phyloP scores from a whole-genome alignment of 441 rosid species.

The Metrosideros polymorpha region DNA sequence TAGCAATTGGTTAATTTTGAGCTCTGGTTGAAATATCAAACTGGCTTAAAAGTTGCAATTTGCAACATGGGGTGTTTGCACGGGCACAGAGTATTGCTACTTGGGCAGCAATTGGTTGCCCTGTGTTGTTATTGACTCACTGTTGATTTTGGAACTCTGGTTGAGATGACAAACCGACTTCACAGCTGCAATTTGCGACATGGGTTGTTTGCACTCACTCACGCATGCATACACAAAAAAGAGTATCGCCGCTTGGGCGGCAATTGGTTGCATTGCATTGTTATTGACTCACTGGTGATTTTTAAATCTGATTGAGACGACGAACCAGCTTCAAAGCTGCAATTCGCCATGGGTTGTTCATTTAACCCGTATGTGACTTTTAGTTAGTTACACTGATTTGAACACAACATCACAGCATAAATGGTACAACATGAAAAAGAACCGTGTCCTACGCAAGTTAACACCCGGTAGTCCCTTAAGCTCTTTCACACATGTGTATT shows the following conservation, averaged over 20 bases:
- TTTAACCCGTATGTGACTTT: not conserved
- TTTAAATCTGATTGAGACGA: not conserved
- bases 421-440: not conserved
- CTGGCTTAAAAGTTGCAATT: not conserved
- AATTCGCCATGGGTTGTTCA: not conserved
- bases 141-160: not conserved
- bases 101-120: not conserved
- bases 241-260: not conserved
- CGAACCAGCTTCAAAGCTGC: not conserved
- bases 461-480: not conserved
- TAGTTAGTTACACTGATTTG: not conserved
- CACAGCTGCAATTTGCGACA: not conserved
- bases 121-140: not conserved
- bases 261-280: not conserved
- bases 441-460: not conserved
- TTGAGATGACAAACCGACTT: not conserved
- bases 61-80: not conserved
- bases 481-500: not conserved
- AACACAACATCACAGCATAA: not conserved
- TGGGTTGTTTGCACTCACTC: not conserved
- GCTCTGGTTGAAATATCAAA: not conserved
- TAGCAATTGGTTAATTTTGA: not conserved
- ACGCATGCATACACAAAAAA: too few species aligned
- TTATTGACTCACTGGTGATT: not conserved
- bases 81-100: not conserved